Conservation (phyloP, 164 flowering plant species). For the Liquidambar formosana region DNA sequence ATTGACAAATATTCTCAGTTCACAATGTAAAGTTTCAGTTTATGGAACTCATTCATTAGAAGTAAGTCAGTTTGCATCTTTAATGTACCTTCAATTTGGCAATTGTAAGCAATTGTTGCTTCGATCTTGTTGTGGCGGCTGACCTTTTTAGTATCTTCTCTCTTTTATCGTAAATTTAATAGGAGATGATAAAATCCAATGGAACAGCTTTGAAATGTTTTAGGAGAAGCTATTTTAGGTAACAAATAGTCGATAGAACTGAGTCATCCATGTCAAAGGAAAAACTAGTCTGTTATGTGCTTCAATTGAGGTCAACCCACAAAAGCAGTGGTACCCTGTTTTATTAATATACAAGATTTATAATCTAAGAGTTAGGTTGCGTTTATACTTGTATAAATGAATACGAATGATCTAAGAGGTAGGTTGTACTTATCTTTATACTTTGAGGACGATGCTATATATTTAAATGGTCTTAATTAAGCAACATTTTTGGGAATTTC, state of each 20-base stretch:
- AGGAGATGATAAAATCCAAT: background rate
- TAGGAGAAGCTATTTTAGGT: background rate
- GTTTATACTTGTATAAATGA: too few species aligned
- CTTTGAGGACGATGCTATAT: too few species aligned
- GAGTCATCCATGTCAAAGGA: background rate
- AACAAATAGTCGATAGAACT: background rate
- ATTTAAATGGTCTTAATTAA: too few species aligned
- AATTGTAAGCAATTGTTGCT: slow-evolving; percentile 21
- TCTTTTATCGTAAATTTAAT: background rate
- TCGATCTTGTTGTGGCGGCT: background rate
- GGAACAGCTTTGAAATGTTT: background rate
- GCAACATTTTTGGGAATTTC: too few species aligned
- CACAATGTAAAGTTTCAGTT: slow-evolving; percentile 33
- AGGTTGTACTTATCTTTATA: too few species aligned
- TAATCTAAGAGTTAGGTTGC: too few species aligned
- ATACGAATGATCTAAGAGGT: too few species aligned
- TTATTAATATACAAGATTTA: too few species aligned
- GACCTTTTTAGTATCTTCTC: background rate
- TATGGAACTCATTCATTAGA: slow-evolving; percentile 21
- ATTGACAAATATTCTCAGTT: slow-evolving; percentile 24
- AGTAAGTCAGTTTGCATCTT: slow-evolving; percentile 19
- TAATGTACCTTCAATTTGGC: slow-evolving; percentile 14
- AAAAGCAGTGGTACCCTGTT: too few species aligned
- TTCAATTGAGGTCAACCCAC: too few species aligned
- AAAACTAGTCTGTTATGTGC: too few species aligned